These are phyloP conservation scores for Xylaria nigripes DNA, from an alignment of 495 filamentous ascomycete genomes.

Conservation along the genomic window DNA sequence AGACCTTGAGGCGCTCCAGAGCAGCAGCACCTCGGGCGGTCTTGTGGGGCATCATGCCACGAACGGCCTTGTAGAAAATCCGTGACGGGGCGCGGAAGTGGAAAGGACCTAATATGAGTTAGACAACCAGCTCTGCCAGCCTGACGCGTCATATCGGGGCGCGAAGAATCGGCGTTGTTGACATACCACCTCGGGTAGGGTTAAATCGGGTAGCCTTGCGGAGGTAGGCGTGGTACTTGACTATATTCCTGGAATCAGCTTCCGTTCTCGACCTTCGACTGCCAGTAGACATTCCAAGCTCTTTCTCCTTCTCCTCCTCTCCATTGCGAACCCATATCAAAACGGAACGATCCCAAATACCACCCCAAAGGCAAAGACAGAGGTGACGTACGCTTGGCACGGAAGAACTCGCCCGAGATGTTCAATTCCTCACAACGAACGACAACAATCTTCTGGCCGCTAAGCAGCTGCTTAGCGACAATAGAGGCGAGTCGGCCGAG, in stretches of 20 bases:
- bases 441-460: conserved; percentile 98
- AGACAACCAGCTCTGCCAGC: conserved; percentile 21
- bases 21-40: conserved; percentile 93
- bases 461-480: conserved; percentile 98
- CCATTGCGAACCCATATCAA: conserved; percentile 1
- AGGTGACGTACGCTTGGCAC: conserved; percentile 90
- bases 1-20: conserved; percentile 96
- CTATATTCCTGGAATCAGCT: conserved; percentile 47
- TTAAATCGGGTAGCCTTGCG: conserved; percentile 99
- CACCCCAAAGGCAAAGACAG: conserved; percentile 3
- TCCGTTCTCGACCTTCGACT: not conserved
- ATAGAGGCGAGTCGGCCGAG: conserved; percentile 97
- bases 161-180: conserved; percentile 12
- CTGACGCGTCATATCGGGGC: conserved; percentile 5
- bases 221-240: conserved; percentile 99
- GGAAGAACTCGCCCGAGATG: conserved; percentile 99
- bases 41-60: conserved; percentile 99
- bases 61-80: conserved; percentile 99
- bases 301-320: not conserved
- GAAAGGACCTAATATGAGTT: conserved; percentile 70
- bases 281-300: conserved; percentile 5
- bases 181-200: conserved; percentile 89
- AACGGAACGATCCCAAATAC: not conserved
- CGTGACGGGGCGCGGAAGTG: conserved; percentile 98
- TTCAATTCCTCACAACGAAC: conserved; percentile 98